Evolutionary conservation across 1,139 yeast species (phyloP), one percentile per base, ranked within the genome.

Genomic region (Pichia sp.): DNA sequence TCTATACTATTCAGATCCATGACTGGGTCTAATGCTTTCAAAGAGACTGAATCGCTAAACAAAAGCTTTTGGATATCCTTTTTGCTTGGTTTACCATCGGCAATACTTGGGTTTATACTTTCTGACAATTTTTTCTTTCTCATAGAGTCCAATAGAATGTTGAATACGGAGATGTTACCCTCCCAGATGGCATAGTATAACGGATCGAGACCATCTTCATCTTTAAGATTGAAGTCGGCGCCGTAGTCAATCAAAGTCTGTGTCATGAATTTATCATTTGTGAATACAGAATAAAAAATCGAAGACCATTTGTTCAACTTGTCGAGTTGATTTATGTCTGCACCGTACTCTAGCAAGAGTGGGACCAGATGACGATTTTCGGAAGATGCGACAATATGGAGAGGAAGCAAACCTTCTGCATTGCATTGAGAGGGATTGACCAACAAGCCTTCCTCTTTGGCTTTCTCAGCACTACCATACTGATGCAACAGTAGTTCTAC

Each of bases 301-400:
- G 98, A 97, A 0, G 97, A 85, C 98, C 98, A 93, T 63, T 87
- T 87, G 67, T 91, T 90, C 56, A 90, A 82, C 55, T 89, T 87
- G 71, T 93, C 98, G 12, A 84, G 68, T 57, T 81, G 85, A 68
- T 93, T 88, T 7, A 92, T 82, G 64, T 87, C 83, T 1, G 95
- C 90, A 4, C 95, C 95, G 61, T 85, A 78, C 30, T 80, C 74
- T 7, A 87, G 80, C 49, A 93, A 73, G 50, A 92, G 70, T 20
- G 84, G 80, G 17, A 92, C 83, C 45, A 92, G 74, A 53, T 82
- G 74, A 60, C 77, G 75, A 66, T 86, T 91, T 0, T 97, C 98
- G 6, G 88, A 84, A 53, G 95, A 79, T 0, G 97, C 91, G 17
- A 85, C 92, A 29, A 92, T 87, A 69, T 93, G 99, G 50, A 93